Conservation (phyloP, 2,329 filamentous ascomycete genomes). For the Cladosporium halotolerans region DNA sequence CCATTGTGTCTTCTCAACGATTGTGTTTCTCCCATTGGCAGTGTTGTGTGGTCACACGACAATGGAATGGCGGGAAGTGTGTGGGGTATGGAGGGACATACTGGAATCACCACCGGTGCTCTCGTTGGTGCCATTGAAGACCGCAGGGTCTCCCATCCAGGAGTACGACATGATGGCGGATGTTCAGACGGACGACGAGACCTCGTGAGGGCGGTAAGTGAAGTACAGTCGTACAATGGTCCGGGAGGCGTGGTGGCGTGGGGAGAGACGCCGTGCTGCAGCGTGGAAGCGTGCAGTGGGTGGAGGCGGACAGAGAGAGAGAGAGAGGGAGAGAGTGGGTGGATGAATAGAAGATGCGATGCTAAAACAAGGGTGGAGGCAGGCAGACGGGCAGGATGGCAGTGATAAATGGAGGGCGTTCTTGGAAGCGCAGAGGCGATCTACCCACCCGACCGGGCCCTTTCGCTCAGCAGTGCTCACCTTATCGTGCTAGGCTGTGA, state of each 20-base stretch:
- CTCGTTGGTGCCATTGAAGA: constrained; percentile 50
- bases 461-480: background rate
- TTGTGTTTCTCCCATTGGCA: background rate
- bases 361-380: background rate
- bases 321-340: constrained; percentile 1
- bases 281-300: background rate
- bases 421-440: constrained; percentile 3
- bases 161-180: constrained; percentile 42
- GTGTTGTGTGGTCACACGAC: background rate
- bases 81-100: constrained; percentile 40
- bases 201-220: background rate
- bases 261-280: background rate
- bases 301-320: background rate
- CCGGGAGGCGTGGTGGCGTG: background rate
- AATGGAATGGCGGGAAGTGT: background rate
- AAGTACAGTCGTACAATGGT: background rate
- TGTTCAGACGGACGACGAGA: background rate
- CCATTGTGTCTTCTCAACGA: background rate
- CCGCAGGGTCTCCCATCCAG: constrained; percentile 40
- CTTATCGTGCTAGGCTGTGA: constrained; percentile 11
- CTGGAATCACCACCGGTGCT: constrained; percentile 70
- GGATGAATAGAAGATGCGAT: background rate
- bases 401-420: constrained; percentile 7
- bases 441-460: constrained; percentile 10
- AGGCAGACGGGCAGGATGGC: background rate